These are phyloP conservation scores for Phytophthora fragariae DNA, from an alignment of 352 stramenopile genomes.

Conservation along the genomic window DNA sequence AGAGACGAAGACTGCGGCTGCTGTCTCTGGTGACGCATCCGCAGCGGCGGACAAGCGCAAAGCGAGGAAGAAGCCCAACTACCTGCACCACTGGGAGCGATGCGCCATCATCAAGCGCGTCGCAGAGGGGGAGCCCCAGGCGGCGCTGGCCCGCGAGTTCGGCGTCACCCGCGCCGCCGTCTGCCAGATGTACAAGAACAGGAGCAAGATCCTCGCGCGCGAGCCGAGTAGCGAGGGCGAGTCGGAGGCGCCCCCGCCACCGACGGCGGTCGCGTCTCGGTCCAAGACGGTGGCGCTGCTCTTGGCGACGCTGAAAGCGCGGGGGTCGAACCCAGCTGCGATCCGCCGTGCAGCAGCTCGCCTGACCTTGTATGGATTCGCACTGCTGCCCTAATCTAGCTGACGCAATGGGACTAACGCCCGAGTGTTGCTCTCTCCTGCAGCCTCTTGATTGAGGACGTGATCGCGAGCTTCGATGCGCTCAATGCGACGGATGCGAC, in stretches of 20 bases:
- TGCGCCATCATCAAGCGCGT: constrained; percentile 4
- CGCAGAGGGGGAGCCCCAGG: not conserved
- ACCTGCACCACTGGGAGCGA: not conserved
- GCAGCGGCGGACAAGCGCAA: too few relatives aligned
- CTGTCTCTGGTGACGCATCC: not conserved
- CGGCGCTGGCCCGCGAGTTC: not conserved
- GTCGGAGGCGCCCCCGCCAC: not conserved
- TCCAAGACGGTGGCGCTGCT: constrained; percentile 2
- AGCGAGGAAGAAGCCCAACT: constrained; percentile 1
- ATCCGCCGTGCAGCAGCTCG: not conserved
- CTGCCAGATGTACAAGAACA: constrained; percentile 3
- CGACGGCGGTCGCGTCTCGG: not conserved
- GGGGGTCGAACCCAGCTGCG: not conserved
- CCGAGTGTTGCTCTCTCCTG: not conserved
- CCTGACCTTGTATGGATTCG: not conserved
- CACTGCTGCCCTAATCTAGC: not conserved
- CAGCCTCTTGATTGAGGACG: not conserved
- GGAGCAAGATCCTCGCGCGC: not conserved
- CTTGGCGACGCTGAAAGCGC: not conserved
- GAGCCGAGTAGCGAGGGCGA: not conserved
- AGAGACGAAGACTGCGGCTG: not conserved
- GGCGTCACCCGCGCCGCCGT: not conserved
- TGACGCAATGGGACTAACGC: not conserved
- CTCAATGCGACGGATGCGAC: not conserved
- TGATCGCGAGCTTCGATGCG: not conserved